Conservation (phyloP, 192 early-diverging fungal genomes). For the Coemansia sp. region DNA sequence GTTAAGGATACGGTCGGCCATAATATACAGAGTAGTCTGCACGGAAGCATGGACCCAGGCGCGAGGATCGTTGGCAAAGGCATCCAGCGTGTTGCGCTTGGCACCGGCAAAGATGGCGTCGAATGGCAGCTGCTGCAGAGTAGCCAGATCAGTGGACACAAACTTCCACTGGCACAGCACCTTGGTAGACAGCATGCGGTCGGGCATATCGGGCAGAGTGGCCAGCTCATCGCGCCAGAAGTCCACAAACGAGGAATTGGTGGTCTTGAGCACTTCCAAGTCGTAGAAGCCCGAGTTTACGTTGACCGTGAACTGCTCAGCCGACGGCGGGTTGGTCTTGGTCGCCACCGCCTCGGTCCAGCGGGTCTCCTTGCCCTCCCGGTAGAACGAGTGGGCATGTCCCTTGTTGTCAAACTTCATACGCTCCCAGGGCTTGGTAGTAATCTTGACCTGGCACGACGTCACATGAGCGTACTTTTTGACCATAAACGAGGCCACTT, state of each 20-base stretch:
- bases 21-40: constrained; percentile 77
- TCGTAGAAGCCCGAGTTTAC: constrained; percentile 69
- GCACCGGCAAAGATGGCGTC: constrained; percentile 58
- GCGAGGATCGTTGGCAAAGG: constrained; percentile 71
- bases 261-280: constrained; percentile 79
- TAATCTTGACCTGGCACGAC: constrained; percentile 62
- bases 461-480: constrained; percentile 70
- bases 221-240: constrained; percentile 73
- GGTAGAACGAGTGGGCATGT: constrained; percentile 70
- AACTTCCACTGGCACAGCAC: constrained; percentile 70
- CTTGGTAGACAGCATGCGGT: constrained; percentile 74
- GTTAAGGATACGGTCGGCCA: constrained; percentile 64
- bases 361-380: constrained; percentile 68
- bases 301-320: constrained; percentile 23
- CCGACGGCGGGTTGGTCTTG: constrained; percentile 28
- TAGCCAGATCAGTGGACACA: constrained; percentile 8
- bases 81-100: constrained; percentile 65
- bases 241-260: constrained; percentile 73
- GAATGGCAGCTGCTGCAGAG: constrained; percentile 50
- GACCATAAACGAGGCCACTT: constrained; percentile 68
- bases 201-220: constrained; percentile 69
- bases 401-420: constrained; percentile 59
- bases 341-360: constrained; percentile 59
- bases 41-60: constrained; percentile 67
- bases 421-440: constrained; percentile 74